Base-by-base conservation (phyloP, 345 rosid genomes). In the Lepidium didymum region DNA sequence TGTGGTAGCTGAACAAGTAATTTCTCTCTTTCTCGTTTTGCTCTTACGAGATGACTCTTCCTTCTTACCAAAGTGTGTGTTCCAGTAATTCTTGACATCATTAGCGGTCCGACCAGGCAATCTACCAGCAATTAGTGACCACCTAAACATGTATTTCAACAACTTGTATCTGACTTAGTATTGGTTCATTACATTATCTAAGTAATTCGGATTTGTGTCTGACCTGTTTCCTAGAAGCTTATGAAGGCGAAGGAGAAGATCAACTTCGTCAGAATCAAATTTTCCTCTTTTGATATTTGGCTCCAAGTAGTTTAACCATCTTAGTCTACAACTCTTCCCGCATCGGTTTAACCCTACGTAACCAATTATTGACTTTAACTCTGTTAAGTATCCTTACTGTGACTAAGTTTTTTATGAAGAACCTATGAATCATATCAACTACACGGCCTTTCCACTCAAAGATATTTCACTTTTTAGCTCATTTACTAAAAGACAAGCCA, bases 221-320 rank as follows among this genome's bases (percentile, higher is more conserved):
- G 11, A 42, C 87, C 87, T 77, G 63, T 85, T 85, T 41, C 87
- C 86, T 0, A 85, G 78, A 59, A 85, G 86, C 56, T 82, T 84
- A 36, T 83, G 90, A 11, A 85, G 84, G 37, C 83, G 81, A 6
- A 83, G n/a, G 37, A 86, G 75, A 55, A 83, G 79, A 71, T 83
- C 87, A 21, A 81, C 82, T 69, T 86, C 87, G 57, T 83, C 90
- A 9, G 70, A 71, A 33, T 46, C 53, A 36, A 86, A 71, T 8
- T 71, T 62, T 16, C 85, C 90, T 18, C 84, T 76, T 53, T 81
- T 83, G 60, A 81, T 83, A 64, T 62, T 80, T 12, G 87, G 90
- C 47, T 78, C 70, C 57, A 85, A 69, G 52, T 85, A 85, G 70
- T 83, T 85, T 70, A 82, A 70, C 87, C 87, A 85, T 69, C 87